These are phyloP conservation scores for Blepharisma stoltei DNA, from an alignment of 73 alveolate species.

Conservation along the genomic window DNA sequence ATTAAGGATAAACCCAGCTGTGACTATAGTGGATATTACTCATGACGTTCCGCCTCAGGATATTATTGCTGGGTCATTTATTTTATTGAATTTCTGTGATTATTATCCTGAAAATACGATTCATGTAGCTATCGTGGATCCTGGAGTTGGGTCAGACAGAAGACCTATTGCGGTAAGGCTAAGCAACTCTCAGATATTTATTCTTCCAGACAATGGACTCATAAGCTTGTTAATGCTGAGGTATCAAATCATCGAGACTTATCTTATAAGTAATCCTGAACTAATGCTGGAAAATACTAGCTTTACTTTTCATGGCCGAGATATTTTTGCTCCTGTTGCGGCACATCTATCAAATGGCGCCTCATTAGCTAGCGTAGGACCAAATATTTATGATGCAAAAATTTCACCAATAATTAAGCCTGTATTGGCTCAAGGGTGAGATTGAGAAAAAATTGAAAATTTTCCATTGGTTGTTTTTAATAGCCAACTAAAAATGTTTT, in stretches of 20 bases:
- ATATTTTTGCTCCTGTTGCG: constrained; percentile 31
- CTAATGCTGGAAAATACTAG: background rate
- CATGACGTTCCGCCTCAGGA: constrained; percentile 15
- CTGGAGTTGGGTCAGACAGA: constrained; percentile 28
- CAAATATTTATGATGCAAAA: background rate
- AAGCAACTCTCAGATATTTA: background rate
- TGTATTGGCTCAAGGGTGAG: too few species aligned
- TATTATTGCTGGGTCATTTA: constrained; percentile 26
- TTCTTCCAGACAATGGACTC: constrained; percentile 25
- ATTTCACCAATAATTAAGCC: too few species aligned
- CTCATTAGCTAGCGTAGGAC: background rate
- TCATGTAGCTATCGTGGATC: constrained; percentile 22
- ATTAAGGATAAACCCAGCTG: background rate
- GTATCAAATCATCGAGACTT: background rate
- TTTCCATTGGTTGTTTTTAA: too few species aligned
- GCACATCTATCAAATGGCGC: background rate
- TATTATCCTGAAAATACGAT: constrained; percentile 24
- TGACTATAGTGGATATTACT: constrained; percentile 18
- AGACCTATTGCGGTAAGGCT: background rate
- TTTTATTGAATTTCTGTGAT: background rate
- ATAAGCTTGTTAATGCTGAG: background rate
- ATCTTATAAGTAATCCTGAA: background rate
- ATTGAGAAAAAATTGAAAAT: too few species aligned
- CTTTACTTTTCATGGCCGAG: constrained; percentile 30
- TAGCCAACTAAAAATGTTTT: too few species aligned